Evolutionary conservation across 208 protist genomes (phyloP), one percentile per base, ranked within the genome.

Genomic region (Crithidia fasciculata): DNA sequence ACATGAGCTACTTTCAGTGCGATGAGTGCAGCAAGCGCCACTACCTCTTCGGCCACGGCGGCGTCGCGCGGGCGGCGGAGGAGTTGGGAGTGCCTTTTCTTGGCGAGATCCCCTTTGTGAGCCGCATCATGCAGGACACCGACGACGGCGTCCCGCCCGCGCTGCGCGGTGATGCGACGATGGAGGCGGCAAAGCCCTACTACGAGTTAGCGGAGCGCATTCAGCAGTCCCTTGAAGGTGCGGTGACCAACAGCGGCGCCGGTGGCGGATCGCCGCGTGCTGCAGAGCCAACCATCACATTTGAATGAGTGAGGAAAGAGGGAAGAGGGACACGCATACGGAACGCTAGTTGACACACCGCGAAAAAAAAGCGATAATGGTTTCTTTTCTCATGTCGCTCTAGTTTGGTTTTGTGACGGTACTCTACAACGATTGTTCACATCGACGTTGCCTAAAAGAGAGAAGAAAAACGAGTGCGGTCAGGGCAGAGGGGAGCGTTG

Each of bases 1-100:
- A 99, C 85, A 99, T 99, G 98, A 98, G 91, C 76, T 93, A 98
- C 85, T 98, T 98, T 76, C n/a, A 86, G n/a, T 99, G 98, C 84
- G 85, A 87, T 55, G 78, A 90, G 36, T 99, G 98, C 75, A 71
- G 77, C 15, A 84, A 92, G 69, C 78, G 79, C 56, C 89, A 95
- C 77, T 83, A 98, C 87, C 81, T 99, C 37, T 99, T 99, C 79
- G 96, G 97, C 73, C 64, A 96, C 52, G 90, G 85, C 8, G 96
- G 96, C 28, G 97, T 98, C 5, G 83, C 84, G 43, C 74, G 83
- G 4, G 91, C 87, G 45, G 96, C 96, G 39, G 70, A 92, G 60
- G 93, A 98, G 82, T 71, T 99, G 57, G 69, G 78, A 5, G 85
- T 98, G 41, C 84, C 95, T 2, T 97, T 98, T 63, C 75, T 99